Conservation (phyloP, 1,139 yeast genomes). For the Sugiyamaella neomexicana region DNA sequence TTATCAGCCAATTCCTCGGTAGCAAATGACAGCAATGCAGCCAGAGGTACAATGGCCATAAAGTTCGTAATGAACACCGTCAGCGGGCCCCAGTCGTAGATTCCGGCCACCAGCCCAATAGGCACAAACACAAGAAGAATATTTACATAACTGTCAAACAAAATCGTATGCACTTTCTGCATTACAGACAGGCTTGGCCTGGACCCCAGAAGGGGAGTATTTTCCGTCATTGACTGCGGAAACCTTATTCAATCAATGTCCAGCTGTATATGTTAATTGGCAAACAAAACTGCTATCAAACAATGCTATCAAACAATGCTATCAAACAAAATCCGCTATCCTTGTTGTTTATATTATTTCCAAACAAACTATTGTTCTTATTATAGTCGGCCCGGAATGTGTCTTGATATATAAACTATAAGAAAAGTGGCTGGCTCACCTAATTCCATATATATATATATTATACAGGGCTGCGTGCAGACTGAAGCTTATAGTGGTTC, state of each 20-base stretch:
- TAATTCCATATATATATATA: too few species aligned
- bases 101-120: constrained; percentile 75
- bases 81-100: constrained; percentile 55
- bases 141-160: constrained; percentile 63
- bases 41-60: constrained; percentile 88
- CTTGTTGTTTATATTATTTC: too few species aligned
- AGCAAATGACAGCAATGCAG: constrained; percentile 84
- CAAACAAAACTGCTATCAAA: too few species aligned
- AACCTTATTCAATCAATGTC: not conserved
- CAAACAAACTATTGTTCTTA: too few species aligned
- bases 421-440: too few species aligned
- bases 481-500: too few species aligned
- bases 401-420: too few species aligned
- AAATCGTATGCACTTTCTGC: constrained; percentile 25
- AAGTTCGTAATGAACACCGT: constrained; percentile 74
- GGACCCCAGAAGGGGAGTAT: constrained; percentile 16
- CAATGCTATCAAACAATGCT: too few species aligned
- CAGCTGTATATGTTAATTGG: too few species aligned
- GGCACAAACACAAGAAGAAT: constrained; percentile 80
- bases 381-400: too few species aligned
- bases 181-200: not conserved
- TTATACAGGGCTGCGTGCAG: too few species aligned
- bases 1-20: constrained; percentile 89
- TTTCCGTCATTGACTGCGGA: constrained; percentile 17
- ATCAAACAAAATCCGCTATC: too few species aligned